A percentile compares a stretch with the other conserved stretches of the same genome.
phyloP scores from a whole-genome alignment of 441 rosid genomes.

The Breynia disticha region DNA sequence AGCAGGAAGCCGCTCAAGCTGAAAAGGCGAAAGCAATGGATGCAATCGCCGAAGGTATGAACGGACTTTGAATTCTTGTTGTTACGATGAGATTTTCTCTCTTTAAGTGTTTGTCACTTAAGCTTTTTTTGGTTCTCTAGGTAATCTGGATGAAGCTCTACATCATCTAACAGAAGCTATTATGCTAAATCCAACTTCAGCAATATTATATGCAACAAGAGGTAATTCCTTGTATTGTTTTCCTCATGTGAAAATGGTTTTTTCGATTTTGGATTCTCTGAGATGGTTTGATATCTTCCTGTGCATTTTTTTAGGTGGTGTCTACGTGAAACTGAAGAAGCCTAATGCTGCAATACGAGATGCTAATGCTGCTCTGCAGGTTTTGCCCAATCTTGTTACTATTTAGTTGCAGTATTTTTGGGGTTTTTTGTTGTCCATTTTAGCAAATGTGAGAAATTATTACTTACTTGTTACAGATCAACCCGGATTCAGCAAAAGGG shows the following conservation, averaged over 20 bases:
- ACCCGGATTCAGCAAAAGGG: conserved; percentile 93
- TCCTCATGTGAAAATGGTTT: no score
- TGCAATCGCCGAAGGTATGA: conserved; percentile 63
- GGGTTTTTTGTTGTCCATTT: conserved; percentile 4
- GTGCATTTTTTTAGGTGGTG: conserved; percentile 46
- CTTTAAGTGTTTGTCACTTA: background rate
- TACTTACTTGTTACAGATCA: conserved; percentile 41
- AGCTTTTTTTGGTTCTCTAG: conserved; percentile 19
- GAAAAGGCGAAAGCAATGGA: conserved; percentile 73
- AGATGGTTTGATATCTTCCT: background rate
- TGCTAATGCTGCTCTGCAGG: conserved; percentile 75
- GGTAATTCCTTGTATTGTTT: conserved; percentile 25
- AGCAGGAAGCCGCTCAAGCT: conserved; percentile 58
- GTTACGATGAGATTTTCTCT: background rate
- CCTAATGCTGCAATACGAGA: conserved; percentile 92
- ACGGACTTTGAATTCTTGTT: conserved; percentile 13
- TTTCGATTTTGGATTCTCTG: no score
- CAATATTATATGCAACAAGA: conserved; percentile 79
- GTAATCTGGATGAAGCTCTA: conserved; percentile 68
- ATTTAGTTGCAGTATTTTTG: background rate
- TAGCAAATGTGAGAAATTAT: conserved; percentile 4
- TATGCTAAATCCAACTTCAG: conserved; percentile 69
- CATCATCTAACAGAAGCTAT: conserved; percentile 73
- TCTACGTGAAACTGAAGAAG: conserved; percentile 78
- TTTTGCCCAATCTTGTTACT: background rate